Conservation (phyloP, 2,329 filamentous ascomycete species). For the Cladosporium sp. region DNA sequence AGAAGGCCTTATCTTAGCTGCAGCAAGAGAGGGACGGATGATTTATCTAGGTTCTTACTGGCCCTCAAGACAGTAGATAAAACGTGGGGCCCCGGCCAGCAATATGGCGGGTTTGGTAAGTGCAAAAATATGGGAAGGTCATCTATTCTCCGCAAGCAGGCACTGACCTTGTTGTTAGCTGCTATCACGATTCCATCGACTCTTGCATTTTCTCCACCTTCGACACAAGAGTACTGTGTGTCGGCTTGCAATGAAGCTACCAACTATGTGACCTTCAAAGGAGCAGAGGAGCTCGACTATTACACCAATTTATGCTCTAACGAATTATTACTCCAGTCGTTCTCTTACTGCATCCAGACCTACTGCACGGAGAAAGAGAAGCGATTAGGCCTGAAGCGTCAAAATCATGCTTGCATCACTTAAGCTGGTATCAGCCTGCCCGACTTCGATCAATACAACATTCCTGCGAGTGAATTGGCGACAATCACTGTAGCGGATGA, state of each 20-base stretch:
- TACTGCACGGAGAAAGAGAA: not conserved
- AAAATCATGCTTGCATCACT: not conserved
- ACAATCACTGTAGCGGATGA: not conserved
- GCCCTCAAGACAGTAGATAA: not conserved
- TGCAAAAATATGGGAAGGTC: not conserved
- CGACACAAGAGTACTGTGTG: not conserved
- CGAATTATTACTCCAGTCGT: not conserved
- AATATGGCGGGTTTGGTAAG: not conserved
- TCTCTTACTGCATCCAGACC: not conserved
- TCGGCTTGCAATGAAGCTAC: conserved; percentile 13
- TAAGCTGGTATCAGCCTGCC: not conserved
- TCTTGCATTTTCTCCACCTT: not conserved
- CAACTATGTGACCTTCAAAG: conserved; percentile 9
- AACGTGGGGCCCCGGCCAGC: conserved; percentile 1
- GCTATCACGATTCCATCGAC: not conserved
- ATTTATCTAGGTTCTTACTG: conserved; percentile 7
- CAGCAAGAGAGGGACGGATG: not conserved
- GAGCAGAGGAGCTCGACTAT: not conserved
- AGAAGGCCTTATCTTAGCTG: not conserved
- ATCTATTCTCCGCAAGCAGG: not conserved
- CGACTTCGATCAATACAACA: not conserved
- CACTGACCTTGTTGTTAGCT: not conserved
- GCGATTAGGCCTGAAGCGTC: not conserved
- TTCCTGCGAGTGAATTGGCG: not conserved
- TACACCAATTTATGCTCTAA: not conserved